Conservation (phyloP, 2,329 filamentous ascomycete species). For the Thielaviopsis populi region DNA sequence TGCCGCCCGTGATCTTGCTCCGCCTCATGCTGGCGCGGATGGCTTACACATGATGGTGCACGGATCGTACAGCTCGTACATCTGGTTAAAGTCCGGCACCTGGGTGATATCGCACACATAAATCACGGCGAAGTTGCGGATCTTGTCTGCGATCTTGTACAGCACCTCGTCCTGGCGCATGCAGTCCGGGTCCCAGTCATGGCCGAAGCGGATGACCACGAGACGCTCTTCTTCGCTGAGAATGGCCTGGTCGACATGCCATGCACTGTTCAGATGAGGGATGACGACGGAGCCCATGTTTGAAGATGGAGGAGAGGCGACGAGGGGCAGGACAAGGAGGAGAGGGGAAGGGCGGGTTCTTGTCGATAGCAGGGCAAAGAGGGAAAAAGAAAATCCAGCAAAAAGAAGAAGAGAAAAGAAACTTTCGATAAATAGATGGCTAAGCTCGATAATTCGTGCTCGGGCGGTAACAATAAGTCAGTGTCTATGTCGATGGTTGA, state of each 20-base stretch:
- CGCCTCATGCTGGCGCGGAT: not conserved
- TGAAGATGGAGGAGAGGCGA: not conserved
- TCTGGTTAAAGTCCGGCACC: constrained; percentile 85
- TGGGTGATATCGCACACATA: constrained; percentile 89
- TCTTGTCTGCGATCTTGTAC: constrained; percentile 79
- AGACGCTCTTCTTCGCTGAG: constrained; percentile 80
- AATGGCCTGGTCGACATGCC: constrained; percentile 98
- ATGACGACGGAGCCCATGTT: constrained; percentile 71
- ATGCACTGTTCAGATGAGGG: constrained; percentile 78
- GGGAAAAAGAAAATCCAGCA: not conserved
- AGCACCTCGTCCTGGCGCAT: constrained; percentile 45
- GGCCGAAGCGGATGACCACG: constrained; percentile 84
- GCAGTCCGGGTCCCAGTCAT: constrained; percentile 63
- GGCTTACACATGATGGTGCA: constrained; percentile 74
- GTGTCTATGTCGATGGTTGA: not conserved
- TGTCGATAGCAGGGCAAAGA: not conserved
- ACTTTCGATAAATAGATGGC: too few relatives aligned
- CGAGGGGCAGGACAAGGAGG: not conserved
- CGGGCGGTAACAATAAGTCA: not conserved
- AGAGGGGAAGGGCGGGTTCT: not conserved
- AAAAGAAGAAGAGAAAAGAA: too few relatives aligned
- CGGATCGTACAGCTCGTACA: constrained; percentile 86
- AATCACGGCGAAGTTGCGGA: constrained; percentile 86
- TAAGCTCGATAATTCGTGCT: not conserved
- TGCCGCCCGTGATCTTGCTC: not conserved